These are phyloP conservation scores for Phytophthora pinifolia DNA, from an alignment of 352 stramenopile genomes.

Conservation along the genomic window DNA sequence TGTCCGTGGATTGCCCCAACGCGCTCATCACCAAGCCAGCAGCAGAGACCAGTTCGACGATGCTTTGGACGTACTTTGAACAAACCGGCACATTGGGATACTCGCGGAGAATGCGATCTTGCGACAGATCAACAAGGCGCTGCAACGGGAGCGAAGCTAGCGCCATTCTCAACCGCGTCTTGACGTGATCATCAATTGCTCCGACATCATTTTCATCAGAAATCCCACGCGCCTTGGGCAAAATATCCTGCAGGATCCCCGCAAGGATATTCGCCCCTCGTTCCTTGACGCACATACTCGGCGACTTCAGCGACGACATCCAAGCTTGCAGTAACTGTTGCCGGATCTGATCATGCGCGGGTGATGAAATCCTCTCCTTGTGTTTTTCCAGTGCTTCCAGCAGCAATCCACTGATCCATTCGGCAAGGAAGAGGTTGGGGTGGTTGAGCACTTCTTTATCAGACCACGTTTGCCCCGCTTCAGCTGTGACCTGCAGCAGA, in stretches of 20 bases:
- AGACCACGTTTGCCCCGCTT: slow-evolving; percentile 71
- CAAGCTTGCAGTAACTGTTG: slow-evolving; percentile 79
- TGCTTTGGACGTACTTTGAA: slow-evolving; percentile 84
- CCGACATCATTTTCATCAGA: slow-evolving; percentile 13
- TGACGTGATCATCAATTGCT: slow-evolving; percentile 31
- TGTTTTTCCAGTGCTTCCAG: slow-evolving; percentile 55
- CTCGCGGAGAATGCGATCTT: slow-evolving; percentile 78
- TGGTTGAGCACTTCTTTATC: slow-evolving; percentile 83
- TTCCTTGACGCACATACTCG: slow-evolving; percentile 87
- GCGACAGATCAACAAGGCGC: slow-evolving; percentile 67
- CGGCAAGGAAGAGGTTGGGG: slow-evolving; percentile 83
- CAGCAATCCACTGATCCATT: slow-evolving; percentile 83
- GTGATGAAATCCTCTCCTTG: slow-evolving; percentile 39
- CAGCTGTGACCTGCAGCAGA: slow-evolving; percentile 70
- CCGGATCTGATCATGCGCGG: slow-evolving; percentile 52
- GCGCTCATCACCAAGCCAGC: slow-evolving; percentile 59
- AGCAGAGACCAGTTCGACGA: slow-evolving; percentile 81
- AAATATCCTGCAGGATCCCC: slow-evolving; percentile 76
- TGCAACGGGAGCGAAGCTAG: slow-evolving; percentile 63
- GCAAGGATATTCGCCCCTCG: slow-evolving; percentile 76
- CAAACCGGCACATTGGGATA: slow-evolving; percentile 75
- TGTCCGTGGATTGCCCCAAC: slow-evolving; percentile 47
- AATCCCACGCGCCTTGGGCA: slow-evolving; percentile 41
- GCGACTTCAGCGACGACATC: slow-evolving; percentile 80
- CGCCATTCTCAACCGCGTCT: slow-evolving; percentile 32